Conservation (phyloP, 1,284 basidiomycete genomes). For the Rhodotorula sp. region DNA sequence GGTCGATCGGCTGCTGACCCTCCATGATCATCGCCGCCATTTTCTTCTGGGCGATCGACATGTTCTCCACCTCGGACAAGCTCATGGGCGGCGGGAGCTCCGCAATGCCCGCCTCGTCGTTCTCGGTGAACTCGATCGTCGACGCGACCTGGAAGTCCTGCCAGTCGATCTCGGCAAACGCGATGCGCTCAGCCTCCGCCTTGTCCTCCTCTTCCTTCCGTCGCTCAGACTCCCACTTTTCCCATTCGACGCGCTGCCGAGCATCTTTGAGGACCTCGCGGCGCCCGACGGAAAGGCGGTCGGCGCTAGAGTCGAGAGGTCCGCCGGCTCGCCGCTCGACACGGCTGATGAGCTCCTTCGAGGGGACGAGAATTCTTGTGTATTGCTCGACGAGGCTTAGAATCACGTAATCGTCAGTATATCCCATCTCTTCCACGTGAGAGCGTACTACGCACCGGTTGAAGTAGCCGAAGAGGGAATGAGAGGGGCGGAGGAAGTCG, state of each 20-base stretch:
- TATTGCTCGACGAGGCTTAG: slow-evolving; percentile 84
- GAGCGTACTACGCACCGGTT: slow-evolving; percentile 58
- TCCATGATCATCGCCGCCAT: slow-evolving; percentile 99
- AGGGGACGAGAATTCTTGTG: slow-evolving; percentile 82
- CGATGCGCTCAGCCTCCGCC: slow-evolving; percentile 79
- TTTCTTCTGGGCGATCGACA: slow-evolving; percentile 94
- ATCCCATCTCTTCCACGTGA: accelerated
- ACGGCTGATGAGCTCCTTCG: slow-evolving; percentile 68
- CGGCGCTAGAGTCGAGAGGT: slow-evolving; percentile 48
- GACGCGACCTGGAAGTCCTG: slow-evolving; percentile 98
- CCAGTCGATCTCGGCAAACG: slow-evolving; percentile 98
- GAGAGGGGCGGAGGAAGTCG: slow-evolving; percentile 91
- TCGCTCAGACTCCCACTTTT: slow-evolving; percentile 74
- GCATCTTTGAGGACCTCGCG: slow-evolving; percentile 77
- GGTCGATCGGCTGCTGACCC: slow-evolving; percentile 65
- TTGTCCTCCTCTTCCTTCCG: slow-evolving; percentile 84
- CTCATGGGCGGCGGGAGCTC: slow-evolving; percentile 94
- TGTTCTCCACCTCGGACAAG: slow-evolving; percentile 89
- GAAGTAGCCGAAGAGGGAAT: slow-evolving; percentile 95
- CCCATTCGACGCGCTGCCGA: slow-evolving; percentile 81
- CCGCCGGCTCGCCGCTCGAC: slow-evolving; percentile 52
- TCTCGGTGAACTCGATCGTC: slow-evolving; percentile 95
- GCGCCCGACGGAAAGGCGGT: slow-evolving; percentile 56
- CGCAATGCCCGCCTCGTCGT: slow-evolving; percentile 70
- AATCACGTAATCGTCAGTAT: neutral